These are phyloP conservation scores for Kazachstania sp. DNA, from an alignment of 1,139 yeast genomes.

Conservation along the genomic window DNA sequence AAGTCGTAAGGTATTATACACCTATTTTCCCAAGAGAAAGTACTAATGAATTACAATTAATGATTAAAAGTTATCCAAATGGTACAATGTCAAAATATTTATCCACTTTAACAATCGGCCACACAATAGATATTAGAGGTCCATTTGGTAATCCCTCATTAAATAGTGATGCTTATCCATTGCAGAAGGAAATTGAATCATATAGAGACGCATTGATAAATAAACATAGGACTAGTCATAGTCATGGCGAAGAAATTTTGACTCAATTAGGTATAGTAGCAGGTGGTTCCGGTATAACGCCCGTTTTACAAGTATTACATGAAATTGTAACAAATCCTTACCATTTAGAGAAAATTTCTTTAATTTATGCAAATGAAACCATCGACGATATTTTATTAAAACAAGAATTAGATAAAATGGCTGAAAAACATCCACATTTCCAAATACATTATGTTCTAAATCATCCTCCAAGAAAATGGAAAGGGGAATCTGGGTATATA, in stretches of 20 bases:
- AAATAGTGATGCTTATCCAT: background rate
- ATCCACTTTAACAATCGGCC: constrained; percentile 55
- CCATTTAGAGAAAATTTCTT: constrained; percentile 10
- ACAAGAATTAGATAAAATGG: constrained; percentile 68
- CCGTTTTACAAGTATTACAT: constrained; percentile 82
- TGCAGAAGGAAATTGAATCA: background rate
- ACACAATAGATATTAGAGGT: constrained; percentile 61
- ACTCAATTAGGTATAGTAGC: constrained; percentile 62
- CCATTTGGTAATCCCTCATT: constrained; percentile 63
- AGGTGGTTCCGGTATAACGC: constrained; percentile 86
- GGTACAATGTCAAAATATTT: constrained; percentile 59
- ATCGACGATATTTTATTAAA: constrained; percentile 72
- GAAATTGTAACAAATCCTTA: constrained; percentile 56
- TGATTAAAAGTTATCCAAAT: constrained; percentile 61
- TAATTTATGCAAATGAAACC: constrained; percentile 68
- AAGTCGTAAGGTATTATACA: constrained; percentile 58
- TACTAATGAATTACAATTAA: constrained; percentile 61
- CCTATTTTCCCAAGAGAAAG: constrained; percentile 57
- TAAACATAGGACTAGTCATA: too few relatives aligned
- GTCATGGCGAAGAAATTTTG: constrained; percentile 14
- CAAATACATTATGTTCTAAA: constrained; percentile 69
- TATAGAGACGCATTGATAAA: background rate
- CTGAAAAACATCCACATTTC: constrained; percentile 52
- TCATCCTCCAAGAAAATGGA: constrained; percentile 54
- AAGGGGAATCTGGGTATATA: constrained; percentile 74